phyloP scores from a whole-genome alignment of 2,329 filamentous ascomycete genomes.

The Sporothrix brasiliensis region DNA sequence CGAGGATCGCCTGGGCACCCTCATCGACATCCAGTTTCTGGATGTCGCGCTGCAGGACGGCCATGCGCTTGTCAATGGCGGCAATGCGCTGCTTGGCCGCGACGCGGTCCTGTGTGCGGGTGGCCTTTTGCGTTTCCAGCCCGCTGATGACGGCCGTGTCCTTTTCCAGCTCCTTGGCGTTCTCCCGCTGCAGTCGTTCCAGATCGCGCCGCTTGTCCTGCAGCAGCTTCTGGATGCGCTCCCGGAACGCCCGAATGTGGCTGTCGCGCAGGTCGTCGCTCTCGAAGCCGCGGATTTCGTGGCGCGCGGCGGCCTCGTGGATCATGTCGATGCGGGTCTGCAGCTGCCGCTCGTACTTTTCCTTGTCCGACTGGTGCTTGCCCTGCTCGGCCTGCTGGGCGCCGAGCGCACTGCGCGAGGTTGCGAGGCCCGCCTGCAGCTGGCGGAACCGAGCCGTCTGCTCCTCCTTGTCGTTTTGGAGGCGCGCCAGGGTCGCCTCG shows the following conservation, averaged over 20 bases:
- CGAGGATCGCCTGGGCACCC: slow-evolving; percentile 75
- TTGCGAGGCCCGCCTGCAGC: slow-evolving; percentile 56
- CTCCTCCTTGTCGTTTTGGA: slow-evolving; percentile 63
- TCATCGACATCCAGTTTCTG: slow-evolving; percentile 82
- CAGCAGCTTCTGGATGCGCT: slow-evolving; percentile 72
- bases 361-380: slow-evolving; percentile 81
- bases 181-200: slow-evolving; percentile 72
- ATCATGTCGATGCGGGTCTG: slow-evolving; percentile 71
- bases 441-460: slow-evolving; percentile 67
- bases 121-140: slow-evolving; percentile 73
- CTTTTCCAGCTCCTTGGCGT: slow-evolving; percentile 70
- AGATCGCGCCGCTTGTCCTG: slow-evolving; percentile 73
- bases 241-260: slow-evolving; percentile 75
- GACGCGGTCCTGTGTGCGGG: slow-evolving; percentile 72
- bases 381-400: slow-evolving; percentile 67
- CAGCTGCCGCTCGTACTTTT: slow-evolving; percentile 81
- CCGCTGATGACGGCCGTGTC: slow-evolving; percentile 73
- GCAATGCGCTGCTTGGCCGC: slow-evolving; percentile 72
- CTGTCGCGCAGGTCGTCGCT: slow-evolving; percentile 69
- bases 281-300: slow-evolving; percentile 84
- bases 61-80: slow-evolving; percentile 71
- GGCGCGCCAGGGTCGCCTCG: slow-evolving; percentile 70
- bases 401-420: slow-evolving; percentile 53
- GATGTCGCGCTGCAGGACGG: slow-evolving; percentile 66
- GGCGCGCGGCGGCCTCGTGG: slow-evolving; percentile 72